Evolutionary conservation across 1,284 basidiomycete species (phyloP).

Genomic region (Rhizopogon parksii): DNA sequence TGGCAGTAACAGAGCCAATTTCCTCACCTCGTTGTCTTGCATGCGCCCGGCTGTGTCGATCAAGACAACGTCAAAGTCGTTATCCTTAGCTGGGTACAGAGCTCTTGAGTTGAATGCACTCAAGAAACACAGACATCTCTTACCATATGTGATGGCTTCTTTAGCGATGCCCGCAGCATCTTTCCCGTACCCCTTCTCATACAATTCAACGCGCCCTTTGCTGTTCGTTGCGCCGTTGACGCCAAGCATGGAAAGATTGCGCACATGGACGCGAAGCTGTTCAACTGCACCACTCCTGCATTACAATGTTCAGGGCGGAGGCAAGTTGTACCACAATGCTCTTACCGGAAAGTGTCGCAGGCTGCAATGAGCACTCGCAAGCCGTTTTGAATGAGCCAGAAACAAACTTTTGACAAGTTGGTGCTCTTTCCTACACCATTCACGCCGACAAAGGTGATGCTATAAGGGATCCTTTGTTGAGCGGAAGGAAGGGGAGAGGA

Average conservation of each 20-base stretch:
- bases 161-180: constrained; percentile 97
- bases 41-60: constrained; percentile 97
- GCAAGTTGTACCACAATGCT: constrained; percentile 8
- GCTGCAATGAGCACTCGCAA: constrained; percentile 93
- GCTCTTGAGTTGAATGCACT: constrained; percentile 8
- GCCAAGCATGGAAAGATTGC: constrained; percentile 87
- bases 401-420: constrained; percentile 96
- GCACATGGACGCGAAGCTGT: constrained; percentile 93
- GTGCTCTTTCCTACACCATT: constrained; percentile 99
- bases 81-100: constrained; percentile 59
- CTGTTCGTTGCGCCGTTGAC: constrained; percentile 61
- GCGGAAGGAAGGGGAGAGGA: constrained; percentile 62
- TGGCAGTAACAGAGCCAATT: background rate
- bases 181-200: constrained; percentile 96
- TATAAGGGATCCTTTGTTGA: constrained; percentile 80
- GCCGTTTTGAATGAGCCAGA: constrained; percentile 97
- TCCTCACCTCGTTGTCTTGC: constrained; percentile 90
- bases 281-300: constrained; percentile 91
- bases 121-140: constrained; percentile 14
- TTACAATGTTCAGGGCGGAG: background rate
- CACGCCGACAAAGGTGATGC: constrained; percentile 97
- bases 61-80: constrained; percentile 88
- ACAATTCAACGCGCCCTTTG: constrained; percentile 83
- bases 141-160: constrained; percentile 88
- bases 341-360: constrained; percentile 92